Conservation (phyloP, 73 alveolate species). For the Symbiodinium pilosum region DNA sequence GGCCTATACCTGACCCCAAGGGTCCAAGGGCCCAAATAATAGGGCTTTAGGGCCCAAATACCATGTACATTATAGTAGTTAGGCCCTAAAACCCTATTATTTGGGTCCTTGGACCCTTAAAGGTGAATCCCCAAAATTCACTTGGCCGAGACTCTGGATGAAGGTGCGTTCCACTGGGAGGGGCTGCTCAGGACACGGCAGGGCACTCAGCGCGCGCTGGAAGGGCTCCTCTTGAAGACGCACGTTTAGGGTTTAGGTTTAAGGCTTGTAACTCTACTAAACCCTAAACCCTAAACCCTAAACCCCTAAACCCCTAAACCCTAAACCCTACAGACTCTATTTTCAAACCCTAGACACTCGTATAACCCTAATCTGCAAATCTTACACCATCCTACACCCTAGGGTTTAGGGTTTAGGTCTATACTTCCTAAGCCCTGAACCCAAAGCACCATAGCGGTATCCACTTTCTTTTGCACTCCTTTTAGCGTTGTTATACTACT, state of each 20-base stretch:
- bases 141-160: background rate
- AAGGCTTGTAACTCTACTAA: background rate
- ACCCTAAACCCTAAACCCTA: background rate
- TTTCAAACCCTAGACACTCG: background rate
- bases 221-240: background rate
- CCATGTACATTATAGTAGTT: background rate
- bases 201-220: background rate
- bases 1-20: too few relatives aligned
- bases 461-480: too few relatives aligned
- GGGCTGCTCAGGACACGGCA: background rate
- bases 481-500: too few relatives aligned
- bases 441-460: background rate
- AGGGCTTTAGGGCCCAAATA: too few relatives aligned
- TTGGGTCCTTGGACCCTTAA: background rate
- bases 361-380: background rate
- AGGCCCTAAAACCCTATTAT: background rate
- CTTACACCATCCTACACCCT: background rate
- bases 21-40: too few relatives aligned
- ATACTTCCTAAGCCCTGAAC: background rate
- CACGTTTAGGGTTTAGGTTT: background rate
- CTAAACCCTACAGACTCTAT: background rate
- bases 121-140: background rate
- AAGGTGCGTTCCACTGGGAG: background rate
- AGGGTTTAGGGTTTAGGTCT: background rate
- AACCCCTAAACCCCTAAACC: background rate